phyloP scores from a whole-genome alignment of 257 asterid species.

The Schizonepeta tenuifolia region DNA sequence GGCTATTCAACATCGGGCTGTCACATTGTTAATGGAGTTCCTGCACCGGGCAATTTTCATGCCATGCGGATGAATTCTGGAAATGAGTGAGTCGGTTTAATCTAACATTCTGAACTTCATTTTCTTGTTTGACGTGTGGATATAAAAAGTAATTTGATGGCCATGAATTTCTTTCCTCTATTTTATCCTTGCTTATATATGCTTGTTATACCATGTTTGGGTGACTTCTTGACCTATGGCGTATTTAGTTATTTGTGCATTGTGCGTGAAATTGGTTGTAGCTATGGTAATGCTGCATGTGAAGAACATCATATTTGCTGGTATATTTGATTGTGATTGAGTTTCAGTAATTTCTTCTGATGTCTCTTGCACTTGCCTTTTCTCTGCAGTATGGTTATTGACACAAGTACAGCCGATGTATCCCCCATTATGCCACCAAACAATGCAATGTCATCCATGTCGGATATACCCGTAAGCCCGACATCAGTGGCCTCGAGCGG shows the following conservation, averaged over 20 bases:
- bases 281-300: no score
- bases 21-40: slow-evolving; percentile 90
- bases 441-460: slow-evolving; percentile 72
- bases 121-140: slow-evolving; percentile 21
- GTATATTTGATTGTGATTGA: neutral
- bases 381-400: slow-evolving; percentile 71
- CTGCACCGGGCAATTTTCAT: slow-evolving; percentile 78
- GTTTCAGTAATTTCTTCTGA: slow-evolving; percentile 11
- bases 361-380: neutral
- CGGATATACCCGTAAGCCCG: slow-evolving; percentile 89
- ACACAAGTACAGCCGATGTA: slow-evolving; percentile 54
- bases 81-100: slow-evolving; percentile 60
- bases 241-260: no score
- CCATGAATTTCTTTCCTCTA: neutral
- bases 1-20: slow-evolving; percentile 63
- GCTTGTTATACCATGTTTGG: neutral
- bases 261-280: no score
- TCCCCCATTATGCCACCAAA: slow-evolving; percentile 65
- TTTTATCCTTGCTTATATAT: neutral
- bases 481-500: slow-evolving; percentile 91
- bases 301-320: neutral
- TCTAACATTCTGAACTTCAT: slow-evolving; percentile 14
- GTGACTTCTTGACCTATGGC: no score
- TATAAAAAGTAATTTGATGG: neutral
- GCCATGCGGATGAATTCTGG: slow-evolving; percentile 88